Evolutionary conservation across 495 filamentous ascomycete genomes (phyloP).

Genomic region (Penicillium daleae): DNA sequence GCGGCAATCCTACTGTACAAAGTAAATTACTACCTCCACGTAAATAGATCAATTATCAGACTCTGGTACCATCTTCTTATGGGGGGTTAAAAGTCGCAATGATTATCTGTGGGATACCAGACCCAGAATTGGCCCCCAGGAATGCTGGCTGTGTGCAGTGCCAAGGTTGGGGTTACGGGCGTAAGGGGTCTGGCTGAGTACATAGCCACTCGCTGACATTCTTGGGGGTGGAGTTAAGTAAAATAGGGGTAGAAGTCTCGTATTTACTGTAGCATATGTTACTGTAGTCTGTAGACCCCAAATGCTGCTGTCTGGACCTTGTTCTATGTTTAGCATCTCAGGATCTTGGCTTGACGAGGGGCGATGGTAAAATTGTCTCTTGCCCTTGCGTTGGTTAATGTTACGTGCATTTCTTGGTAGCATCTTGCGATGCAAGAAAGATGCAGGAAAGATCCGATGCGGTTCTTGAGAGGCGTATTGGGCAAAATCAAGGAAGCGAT

Average conservation of each 20-base stretch:
- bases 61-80: not conserved
- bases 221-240: not conserved
- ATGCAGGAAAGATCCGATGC: not conserved
- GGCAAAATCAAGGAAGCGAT: not conserved
- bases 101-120: not conserved
- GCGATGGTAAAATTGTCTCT: not conserved
- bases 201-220: conserved; percentile 1
- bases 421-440: not conserved
- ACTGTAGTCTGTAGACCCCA: not conserved
- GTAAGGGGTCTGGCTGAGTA: conserved; percentile 6
- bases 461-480: not conserved
- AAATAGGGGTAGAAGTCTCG: not conserved
- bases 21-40: not conserved
- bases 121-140: not conserved
- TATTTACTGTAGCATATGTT: too few species aligned
- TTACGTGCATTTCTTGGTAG: not conserved
- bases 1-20: not conserved
- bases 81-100: not conserved
- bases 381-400: not conserved
- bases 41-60: not conserved
- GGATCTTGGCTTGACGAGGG: not conserved
- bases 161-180: not conserved
- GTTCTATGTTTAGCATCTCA: not conserved
- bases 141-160: conserved; percentile 17
- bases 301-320: not conserved